phyloP scores from a whole-genome alignment of 192 early-diverging fungal genomes.

The Lunasporangiospora selenospora region DNA sequence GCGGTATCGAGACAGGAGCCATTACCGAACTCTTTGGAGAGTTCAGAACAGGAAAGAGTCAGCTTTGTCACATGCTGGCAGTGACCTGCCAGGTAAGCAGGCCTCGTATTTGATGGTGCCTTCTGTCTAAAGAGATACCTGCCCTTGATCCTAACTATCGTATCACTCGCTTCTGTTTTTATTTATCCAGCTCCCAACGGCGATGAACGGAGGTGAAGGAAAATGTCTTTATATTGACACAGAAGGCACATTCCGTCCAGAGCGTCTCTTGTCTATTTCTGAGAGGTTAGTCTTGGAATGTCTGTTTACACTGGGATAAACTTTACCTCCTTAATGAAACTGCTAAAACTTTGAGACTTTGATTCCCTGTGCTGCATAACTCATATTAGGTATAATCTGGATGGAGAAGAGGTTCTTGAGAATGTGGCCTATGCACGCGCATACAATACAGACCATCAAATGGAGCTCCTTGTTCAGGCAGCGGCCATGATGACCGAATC shows the following conservation, averaged over 20 bases:
- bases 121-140: neutral
- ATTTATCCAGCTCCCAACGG: slow-evolving; percentile 70
- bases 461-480: slow-evolving; percentile 81
- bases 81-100: slow-evolving; percentile 87
- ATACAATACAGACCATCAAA: slow-evolving; percentile 97
- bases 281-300: slow-evolving; percentile 68
- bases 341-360: neutral
- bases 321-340: neutral
- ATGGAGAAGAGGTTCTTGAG: slow-evolving; percentile 87
- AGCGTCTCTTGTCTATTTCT: slow-evolving; percentile 83
- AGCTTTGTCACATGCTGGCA: slow-evolving; percentile 94
- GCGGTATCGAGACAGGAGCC: slow-evolving; percentile 94
- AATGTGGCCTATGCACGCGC: slow-evolving; percentile 96
- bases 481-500: slow-evolving; percentile 89
- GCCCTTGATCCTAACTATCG: no score
- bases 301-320: neutral
- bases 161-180: no score
- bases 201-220: slow-evolving; percentile 92
- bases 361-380: no score
- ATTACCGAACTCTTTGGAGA: slow-evolving; percentile 99
- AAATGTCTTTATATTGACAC: slow-evolving; percentile 97
- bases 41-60: slow-evolving; percentile 97
- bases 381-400: slow-evolving; percentile 56
- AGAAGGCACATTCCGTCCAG: slow-evolving; percentile 96
- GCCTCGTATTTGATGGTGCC: neutral